Percentiles rank a stretch among this genome's conserved stretches.
phyloP scores from a whole-genome alignment of 73 alveolate species.

The Paramecium primaurelia region DNA sequence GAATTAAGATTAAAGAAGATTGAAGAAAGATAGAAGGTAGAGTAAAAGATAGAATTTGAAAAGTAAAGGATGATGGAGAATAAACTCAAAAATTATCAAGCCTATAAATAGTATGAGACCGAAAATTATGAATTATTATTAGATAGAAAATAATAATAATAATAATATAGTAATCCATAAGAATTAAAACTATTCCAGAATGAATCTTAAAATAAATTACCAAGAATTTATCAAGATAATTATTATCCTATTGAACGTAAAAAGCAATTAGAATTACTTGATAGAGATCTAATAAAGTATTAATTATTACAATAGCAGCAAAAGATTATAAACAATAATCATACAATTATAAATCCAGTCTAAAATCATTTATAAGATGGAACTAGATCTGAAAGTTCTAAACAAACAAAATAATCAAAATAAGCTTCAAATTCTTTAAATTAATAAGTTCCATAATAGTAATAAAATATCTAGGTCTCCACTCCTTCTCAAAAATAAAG shows the following conservation, averaged over 20 bases:
- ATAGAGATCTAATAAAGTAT: background rate
- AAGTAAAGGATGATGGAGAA: background rate
- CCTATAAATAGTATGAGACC: background rate
- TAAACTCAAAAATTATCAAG: background rate
- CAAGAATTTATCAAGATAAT: background rate
- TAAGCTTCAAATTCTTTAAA: background rate
- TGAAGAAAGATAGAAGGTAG: background rate
- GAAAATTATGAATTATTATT: background rate
- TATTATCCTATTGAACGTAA: background rate
- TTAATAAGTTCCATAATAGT: background rate
- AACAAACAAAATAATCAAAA: background rate
- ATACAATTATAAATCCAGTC: background rate
- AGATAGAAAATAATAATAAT: background rate
- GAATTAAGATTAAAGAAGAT: background rate
- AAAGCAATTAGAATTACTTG: background rate
- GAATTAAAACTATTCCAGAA: background rate
- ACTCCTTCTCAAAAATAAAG: background rate
- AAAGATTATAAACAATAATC: background rate
- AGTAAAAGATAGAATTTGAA: constrained; percentile 6
- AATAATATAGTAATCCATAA: background rate
- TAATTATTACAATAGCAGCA: background rate
- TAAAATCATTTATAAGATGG: background rate
- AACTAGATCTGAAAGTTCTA: background rate
- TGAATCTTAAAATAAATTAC: background rate
- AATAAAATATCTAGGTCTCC: background rate